phyloP scores from a whole-genome alignment of 768 basidiomycete species.

The Boletus rubroflammeus region DNA sequence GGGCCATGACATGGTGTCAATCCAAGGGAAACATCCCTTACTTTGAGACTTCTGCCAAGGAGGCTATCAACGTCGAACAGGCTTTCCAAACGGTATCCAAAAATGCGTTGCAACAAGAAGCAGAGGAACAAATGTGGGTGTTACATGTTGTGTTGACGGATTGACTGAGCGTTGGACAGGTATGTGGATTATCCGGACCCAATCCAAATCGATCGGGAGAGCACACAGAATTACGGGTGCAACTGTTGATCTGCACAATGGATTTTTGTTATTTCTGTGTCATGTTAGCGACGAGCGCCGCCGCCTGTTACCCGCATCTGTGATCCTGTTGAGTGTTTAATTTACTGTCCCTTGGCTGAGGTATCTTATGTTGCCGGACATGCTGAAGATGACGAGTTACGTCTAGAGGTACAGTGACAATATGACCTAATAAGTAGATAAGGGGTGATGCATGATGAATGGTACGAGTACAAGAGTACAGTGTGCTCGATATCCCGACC shows the following conservation, averaged over 20 bases:
- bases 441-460: constrained; percentile 3
- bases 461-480: constrained; percentile 27
- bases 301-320: constrained; percentile 34
- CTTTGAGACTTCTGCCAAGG: constrained; percentile 99
- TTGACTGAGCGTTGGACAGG: constrained; percentile 42
- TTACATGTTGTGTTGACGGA: constrained; percentile 8
- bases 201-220: constrained; percentile 93
- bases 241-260: constrained; percentile 59
- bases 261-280: constrained; percentile 25
- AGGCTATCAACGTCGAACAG: constrained; percentile 99
- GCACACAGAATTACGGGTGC: constrained; percentile 87
- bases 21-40: constrained; percentile 99
- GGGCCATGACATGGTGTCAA: constrained; percentile 99
- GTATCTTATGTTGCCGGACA: constrained; percentile 26
- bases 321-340: constrained; percentile 34
- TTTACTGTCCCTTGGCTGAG: constrained; percentile 22
- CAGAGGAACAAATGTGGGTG: constrained; percentile 88
- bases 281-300: constrained; percentile 23
- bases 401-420: constrained; percentile 11
- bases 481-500: constrained; percentile 1
- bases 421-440: constrained; percentile 16
- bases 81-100: constrained; percentile 99
- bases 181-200: constrained; percentile 99
- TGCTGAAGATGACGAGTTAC: constrained; percentile 5
- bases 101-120: constrained; percentile 97